phyloP scores from a whole-genome alignment of 352 stramenopile species.

The Phytophthora pseudosyringae region DNA sequence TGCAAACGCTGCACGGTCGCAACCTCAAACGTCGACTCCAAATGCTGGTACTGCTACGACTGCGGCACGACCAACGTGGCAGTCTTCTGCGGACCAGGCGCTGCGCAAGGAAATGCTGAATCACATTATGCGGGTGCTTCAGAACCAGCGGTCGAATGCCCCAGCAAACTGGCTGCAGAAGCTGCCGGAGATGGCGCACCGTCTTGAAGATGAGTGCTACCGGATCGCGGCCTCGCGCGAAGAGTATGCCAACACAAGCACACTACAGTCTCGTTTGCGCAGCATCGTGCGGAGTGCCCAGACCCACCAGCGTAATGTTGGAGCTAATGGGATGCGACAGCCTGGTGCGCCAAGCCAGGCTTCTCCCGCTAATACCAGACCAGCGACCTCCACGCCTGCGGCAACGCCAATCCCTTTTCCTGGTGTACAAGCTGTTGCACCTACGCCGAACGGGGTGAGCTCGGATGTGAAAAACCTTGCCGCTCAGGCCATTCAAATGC shows the following conservation, averaged over 20 bases:
- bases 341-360: constrained; percentile 32
- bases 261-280: constrained; percentile 95
- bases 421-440: constrained; percentile 50
- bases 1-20: constrained; percentile 26
- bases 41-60: constrained; percentile 4
- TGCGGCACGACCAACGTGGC: constrained; percentile 59
- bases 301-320: constrained; percentile 62
- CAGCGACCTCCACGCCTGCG: constrained; percentile 25
- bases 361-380: constrained; percentile 25
- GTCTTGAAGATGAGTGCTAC: constrained; percentile 97
- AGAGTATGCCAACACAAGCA: constrained; percentile 96
- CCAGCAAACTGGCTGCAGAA: constrained; percentile 97
- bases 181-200: constrained; percentile 97
- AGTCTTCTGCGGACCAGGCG: constrained; percentile 74
- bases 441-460: constrained; percentile 15
- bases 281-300: constrained; percentile 91
- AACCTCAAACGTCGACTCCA: constrained; percentile 29
- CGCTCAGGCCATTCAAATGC: constrained; percentile 82
- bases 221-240: constrained; percentile 86
- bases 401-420: constrained; percentile 66
- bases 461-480: constrained; percentile 29
- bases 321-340: constrained; percentile 35
- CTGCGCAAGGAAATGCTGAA: constrained; percentile 87
- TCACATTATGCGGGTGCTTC: constrained; percentile 95
- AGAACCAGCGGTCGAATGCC: constrained; percentile 95